Evolutionary conservation across 163 green algal species (phyloP).

Genomic region (Chlamydomonas reinhardtii): DNA sequence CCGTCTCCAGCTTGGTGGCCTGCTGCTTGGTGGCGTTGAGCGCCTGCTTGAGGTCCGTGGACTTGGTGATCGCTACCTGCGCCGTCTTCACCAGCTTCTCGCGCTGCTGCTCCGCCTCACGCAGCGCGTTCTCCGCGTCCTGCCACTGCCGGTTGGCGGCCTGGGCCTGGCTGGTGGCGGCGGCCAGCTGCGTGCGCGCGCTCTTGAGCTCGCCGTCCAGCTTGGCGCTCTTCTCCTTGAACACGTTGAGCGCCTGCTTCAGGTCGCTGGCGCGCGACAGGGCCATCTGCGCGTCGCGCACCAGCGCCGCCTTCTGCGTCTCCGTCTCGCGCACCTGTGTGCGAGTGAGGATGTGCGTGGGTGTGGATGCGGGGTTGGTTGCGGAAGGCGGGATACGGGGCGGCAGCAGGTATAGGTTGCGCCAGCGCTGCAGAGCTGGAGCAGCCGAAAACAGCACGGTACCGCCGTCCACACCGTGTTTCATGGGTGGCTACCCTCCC

Average conservation of each 20-base stretch:
- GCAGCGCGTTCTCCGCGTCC: slow-evolving; percentile 31
- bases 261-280: slow-evolving; percentile 20
- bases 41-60: slow-evolving; percentile 39
- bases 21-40: slow-evolving; percentile 30
- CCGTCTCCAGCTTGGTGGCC: slow-evolving; percentile 18
- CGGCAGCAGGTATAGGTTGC: too few relatives aligned
- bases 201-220: slow-evolving; percentile 24
- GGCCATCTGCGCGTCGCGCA: slow-evolving; percentile 49
- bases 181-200: slow-evolving; percentile 2
- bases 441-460: too few relatives aligned
- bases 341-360: neutral
- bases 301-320: slow-evolving; percentile 35
- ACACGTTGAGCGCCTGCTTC: slow-evolving; percentile 49
- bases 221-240: slow-evolving; percentile 48
- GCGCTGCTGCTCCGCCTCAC: slow-evolving; percentile 21
- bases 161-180: slow-evolving; percentile 36
- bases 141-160: slow-evolving; percentile 38
- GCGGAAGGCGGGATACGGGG: too few relatives aligned
- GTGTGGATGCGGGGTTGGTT: too few relatives aligned
- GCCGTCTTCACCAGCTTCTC: slow-evolving; percentile 31
- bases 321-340: slow-evolving; percentile 20
- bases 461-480: too few relatives aligned
- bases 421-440: too few relatives aligned
- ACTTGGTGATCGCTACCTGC: slow-evolving; percentile 35
- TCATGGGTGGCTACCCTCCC: too few relatives aligned